phyloP scores from a whole-genome alignment of 1,284 basidiomycete genomes.

The Wallemia hederae region DNA sequence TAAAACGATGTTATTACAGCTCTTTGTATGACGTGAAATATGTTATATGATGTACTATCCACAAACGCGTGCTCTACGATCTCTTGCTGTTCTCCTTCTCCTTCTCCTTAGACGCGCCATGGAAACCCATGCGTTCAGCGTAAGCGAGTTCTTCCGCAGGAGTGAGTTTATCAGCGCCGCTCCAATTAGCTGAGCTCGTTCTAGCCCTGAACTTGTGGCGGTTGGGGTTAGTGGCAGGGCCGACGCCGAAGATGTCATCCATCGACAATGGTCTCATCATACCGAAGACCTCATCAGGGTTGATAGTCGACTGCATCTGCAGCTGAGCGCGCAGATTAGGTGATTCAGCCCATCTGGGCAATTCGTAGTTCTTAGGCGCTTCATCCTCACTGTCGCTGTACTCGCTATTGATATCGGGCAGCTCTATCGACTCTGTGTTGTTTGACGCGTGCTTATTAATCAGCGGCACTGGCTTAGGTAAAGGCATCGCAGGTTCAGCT shows the following conservation, averaged over 20 bases:
- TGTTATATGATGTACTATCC: too few species aligned
- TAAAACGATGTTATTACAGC: not conserved
- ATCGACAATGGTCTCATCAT: not conserved
- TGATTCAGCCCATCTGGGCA: not conserved
- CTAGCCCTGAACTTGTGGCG: not conserved
- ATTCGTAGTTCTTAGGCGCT: not conserved
- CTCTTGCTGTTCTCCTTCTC: not conserved
- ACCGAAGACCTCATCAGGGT: not conserved
- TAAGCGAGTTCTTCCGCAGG: constrained; percentile 1
- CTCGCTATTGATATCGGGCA: not conserved
- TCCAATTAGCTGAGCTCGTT: not conserved
- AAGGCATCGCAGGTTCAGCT: not conserved
- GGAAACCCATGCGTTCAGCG: not conserved
- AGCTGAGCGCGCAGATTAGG: not conserved
- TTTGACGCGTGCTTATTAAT: not conserved
- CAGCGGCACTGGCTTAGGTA: not conserved
- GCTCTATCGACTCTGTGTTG: not conserved
- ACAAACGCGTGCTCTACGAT: not conserved
- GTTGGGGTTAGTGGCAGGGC: not conserved
- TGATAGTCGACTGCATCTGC: not conserved
- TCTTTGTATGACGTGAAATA: too few species aligned
- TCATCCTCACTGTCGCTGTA: not conserved
- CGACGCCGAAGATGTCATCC: not conserved
- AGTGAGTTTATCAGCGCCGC: not conserved
- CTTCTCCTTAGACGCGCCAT: not conserved